These are phyloP conservation scores for Zopfochytrium polystomum DNA, from an alignment of 371 early-diverging fungal genomes.

Conservation along the genomic window DNA sequence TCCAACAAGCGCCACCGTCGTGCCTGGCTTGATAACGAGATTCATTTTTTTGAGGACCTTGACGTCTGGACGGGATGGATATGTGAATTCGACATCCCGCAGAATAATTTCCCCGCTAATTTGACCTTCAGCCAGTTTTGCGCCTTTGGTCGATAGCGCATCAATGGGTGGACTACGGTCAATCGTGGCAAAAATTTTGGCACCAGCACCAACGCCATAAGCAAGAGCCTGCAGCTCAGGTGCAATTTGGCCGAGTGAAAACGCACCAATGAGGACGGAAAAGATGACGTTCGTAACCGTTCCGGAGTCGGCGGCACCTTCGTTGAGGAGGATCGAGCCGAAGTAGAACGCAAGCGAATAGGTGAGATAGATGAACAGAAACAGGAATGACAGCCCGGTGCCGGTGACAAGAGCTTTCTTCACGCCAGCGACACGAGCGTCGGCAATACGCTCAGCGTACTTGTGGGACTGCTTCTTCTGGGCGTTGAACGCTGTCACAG, in stretches of 20 bases:
- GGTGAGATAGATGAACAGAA: constrained; percentile 21
- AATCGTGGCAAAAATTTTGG: constrained; percentile 73
- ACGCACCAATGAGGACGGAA: constrained; percentile 39
- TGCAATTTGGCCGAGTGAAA: constrained; percentile 40
- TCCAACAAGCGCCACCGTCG: neutral
- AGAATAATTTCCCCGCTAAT: constrained; percentile 68
- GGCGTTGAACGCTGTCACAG: constrained; percentile 29
- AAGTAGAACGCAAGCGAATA: constrained; percentile 32
- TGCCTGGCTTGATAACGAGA: constrained; percentile 38
- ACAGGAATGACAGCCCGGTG: constrained; percentile 10
- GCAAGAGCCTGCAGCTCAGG: constrained; percentile 71
- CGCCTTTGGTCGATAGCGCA: constrained; percentile 53
- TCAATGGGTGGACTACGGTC: constrained; percentile 71
- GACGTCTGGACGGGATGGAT: constrained; percentile 49
- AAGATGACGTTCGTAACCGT: constrained; percentile 27
- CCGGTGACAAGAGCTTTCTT: constrained; percentile 17
- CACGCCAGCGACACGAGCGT: constrained; percentile 22
- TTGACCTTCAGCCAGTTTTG: constrained; percentile 19
- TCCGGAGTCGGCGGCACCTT: constrained; percentile 12
- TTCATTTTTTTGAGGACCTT: constrained; percentile 50
- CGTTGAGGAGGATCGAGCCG: constrained; percentile 19
- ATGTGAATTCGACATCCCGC: constrained; percentile 53
- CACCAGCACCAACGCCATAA: no score
- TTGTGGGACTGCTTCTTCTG: constrained; percentile 11
- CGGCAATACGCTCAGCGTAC: constrained; percentile 15